phyloP scores from a whole-genome alignment of 129 eudicot species.

The Artemisia argyi region DNA sequence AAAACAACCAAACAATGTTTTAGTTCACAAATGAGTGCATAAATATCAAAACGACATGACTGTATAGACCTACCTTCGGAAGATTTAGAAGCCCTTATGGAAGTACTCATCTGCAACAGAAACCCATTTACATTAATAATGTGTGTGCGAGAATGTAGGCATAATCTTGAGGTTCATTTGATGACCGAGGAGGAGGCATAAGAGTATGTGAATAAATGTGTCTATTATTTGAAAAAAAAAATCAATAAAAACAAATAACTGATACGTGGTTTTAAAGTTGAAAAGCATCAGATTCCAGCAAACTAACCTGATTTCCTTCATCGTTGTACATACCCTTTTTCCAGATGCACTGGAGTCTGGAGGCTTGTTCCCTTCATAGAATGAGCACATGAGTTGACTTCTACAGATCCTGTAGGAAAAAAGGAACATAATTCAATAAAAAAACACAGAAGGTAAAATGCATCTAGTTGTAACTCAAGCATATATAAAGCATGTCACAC shows the following conservation, averaged over 20 bases:
- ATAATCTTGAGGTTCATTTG: slow-evolving; percentile 9
- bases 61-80: no score
- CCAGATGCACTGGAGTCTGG: slow-evolving; percentile 68
- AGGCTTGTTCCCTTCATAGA: slow-evolving; percentile 82
- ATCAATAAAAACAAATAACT: no score
- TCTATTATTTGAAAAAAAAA: not conserved
- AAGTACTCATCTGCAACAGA: no score
- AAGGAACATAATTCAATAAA: not conserved
- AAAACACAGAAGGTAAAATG: not conserved
- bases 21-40: no score
- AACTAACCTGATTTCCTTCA: slow-evolving; percentile 75
- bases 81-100: no score
- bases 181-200: slow-evolving; percentile 90
- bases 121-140: no score
- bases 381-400: not conserved
- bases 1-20: no score
- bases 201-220: slow-evolving; percentile 77
- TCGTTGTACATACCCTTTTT: slow-evolving; percentile 88
- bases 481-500: no score
- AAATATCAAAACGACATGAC: no score
- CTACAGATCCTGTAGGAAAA: not conserved
- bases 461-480: not conserved
- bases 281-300: not conserved
- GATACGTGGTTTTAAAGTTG: not conserved
- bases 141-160: no score